Evolutionary conservation across 805 yeast genomes (phyloP), one percentile per base, ranked within the genome.

Genomic region (Kodamaea restingae): DNA sequence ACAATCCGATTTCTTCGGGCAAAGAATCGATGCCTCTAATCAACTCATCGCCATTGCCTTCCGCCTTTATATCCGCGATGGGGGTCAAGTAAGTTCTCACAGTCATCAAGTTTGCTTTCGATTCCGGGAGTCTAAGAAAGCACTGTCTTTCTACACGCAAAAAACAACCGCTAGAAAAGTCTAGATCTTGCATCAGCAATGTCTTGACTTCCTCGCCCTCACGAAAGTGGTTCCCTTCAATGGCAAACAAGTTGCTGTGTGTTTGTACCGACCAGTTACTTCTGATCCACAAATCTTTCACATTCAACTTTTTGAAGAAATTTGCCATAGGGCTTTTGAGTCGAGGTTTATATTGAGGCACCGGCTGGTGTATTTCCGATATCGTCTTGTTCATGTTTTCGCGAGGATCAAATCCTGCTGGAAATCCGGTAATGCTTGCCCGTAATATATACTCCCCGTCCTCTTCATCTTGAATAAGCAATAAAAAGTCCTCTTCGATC

Each of bases 261-360:
- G 79, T 68, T 53, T 84, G 93, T 17, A 84, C 58, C 0, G 82
- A 69, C 86, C 88, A 84, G 45, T 84, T 84, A 48, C 70, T 71
- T 41, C 93, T 69, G 43, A 75, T 76, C 52, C 84, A 81, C 35
- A 71, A 69, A 40, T 76, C 75, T 21, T 71, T 65, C 3, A 76
- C 71, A 46, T 70, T 67, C 43, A 84, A 53, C 44, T 77, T 70
- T 18, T 67, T 65, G 55, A 84, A 84, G 53, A 79, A 84, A 48
- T 71, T 73, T 51, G 76, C 77, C 91, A 84, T 84, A 15, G 84
- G 75, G 4, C 67, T 49, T 54, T 75, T 71, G 31, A 84, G 63
- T 45, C 77, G 71, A 15, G 71, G 60, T 38, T 65, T 56, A 50
- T 84, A 84, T 43, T 74, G 75, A 0, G 93, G 95, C 2, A 84